Base-by-base conservation (phyloP, 768 basidiomycete genomes). In the Serendipita sp. region DNA sequence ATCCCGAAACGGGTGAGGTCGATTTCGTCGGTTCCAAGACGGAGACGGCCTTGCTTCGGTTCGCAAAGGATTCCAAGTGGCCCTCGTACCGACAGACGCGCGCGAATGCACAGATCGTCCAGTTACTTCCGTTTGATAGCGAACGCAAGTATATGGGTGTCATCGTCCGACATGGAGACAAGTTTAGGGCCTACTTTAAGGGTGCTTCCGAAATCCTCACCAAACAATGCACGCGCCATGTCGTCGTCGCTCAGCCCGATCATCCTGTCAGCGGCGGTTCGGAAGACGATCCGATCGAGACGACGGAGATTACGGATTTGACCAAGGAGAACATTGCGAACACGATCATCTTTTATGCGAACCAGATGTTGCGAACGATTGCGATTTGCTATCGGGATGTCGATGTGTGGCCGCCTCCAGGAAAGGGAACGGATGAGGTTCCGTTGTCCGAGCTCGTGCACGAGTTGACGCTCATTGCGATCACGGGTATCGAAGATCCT, bases 301-400 rank as follows among this genome's bases (percentile, higher is more conserved):
- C 82, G 1, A 75, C 72, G 65, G 73, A 73, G 0, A 91, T 96
- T 65, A 84, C 84, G 69, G 77, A 81, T 8, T 75, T 85, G 16
- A 83, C 86, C 13, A 78, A 79, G 66, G 86, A 88, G 70, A 97
- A 97, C 72, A 91, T 97, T 72, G 81, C 80, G 32, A 82, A 90
- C 53, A 97, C 95, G 13, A 97, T 94, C 74, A 94, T 95, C 68
- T 95, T 96, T 75, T 98, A 99, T 73, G 94, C 94, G 70, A 94
- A 94, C 74, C 95, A 98, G 76, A 88, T 85, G 11, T 84, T 97
- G 8, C 84, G 95, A 60, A 97, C 96, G 1, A 90, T 99, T 68
- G 92, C 94, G 1, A 75, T 97, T 51, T 96, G 94, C 73, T 97
- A 97, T 72, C 81, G 85, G 56, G 94, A 99, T 71, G 86, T 96